These are phyloP conservation scores for Agaricus blazei DNA, from an alignment of 768 basidiomycete genomes.

Conservation along the genomic window DNA sequence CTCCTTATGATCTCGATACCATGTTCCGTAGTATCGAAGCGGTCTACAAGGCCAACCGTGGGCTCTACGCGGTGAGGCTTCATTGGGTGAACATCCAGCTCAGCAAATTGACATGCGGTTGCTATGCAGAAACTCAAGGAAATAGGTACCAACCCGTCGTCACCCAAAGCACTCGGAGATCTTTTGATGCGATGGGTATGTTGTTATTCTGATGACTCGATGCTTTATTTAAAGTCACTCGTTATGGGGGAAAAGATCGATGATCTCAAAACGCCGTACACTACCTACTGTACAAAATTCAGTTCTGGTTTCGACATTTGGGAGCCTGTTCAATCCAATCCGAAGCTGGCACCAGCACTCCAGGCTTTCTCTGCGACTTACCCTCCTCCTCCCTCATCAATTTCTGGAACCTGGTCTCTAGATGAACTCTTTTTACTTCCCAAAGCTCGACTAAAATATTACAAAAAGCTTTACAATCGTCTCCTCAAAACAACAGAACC, in stretches of 20 bases:
- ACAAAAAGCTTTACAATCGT: slow-evolving; percentile 83
- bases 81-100: background rate
- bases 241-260: slow-evolving; percentile 59
- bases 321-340: slow-evolving; percentile 74
- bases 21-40: slow-evolving; percentile 95
- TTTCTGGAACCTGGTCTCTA: slow-evolving; percentile 66
- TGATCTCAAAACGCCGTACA: slow-evolving; percentile 85
- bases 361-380: slow-evolving; percentile 58
- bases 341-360: slow-evolving; percentile 64
- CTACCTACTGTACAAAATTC: slow-evolving; percentile 70
- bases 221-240: slow-evolving; percentile 11
- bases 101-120: slow-evolving; percentile 14
- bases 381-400: slow-evolving; percentile 50
- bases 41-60: slow-evolving; percentile 88
- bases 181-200: slow-evolving; percentile 96
- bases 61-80: slow-evolving; percentile 57
- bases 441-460: slow-evolving; percentile 80
- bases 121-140: slow-evolving; percentile 80
- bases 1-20: slow-evolving; percentile 83
- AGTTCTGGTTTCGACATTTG: slow-evolving; percentile 77
- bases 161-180: slow-evolving; percentile 92
- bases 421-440: slow-evolving; percentile 88
- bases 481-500: slow-evolving; percentile 83
- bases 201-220: slow-evolving; percentile 11
- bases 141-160: slow-evolving; percentile 87